Evolutionary conservation across 495 filamentous ascomycete species (phyloP).

Genomic region (Tuber umbilicatum): DNA sequence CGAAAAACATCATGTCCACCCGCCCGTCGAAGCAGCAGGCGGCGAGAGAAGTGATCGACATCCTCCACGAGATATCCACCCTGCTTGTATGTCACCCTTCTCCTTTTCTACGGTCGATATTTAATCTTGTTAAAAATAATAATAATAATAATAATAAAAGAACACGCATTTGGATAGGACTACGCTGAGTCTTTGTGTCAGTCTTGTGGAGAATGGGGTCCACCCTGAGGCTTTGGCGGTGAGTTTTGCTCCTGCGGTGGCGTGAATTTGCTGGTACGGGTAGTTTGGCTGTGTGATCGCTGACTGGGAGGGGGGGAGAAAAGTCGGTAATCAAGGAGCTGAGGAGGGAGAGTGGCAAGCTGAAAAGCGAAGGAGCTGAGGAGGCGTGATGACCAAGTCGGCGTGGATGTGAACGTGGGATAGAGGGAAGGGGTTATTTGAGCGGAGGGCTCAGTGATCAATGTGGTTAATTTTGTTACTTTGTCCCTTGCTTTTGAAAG

Average conservation of each 20-base stretch:
- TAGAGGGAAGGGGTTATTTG: too few species aligned
- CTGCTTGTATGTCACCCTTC: conserved; percentile 58
- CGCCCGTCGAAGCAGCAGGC: conserved; percentile 57
- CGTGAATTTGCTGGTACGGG: not conserved
- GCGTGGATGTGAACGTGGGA: not conserved
- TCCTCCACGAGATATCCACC: conserved; percentile 86
- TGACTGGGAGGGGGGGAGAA: not conserved
- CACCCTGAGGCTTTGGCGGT: conserved; percentile 94
- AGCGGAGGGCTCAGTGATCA: too few species aligned
- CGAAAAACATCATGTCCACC: conserved; percentile 21
- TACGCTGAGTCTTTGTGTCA: conserved; percentile 87
- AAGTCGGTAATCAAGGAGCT: conserved; percentile 70
- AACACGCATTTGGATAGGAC: conserved; percentile 88
- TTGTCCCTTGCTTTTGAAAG: not conserved
- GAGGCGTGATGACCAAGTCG: conserved; percentile 8
- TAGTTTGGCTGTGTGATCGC: not conserved
- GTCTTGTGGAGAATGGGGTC: conserved; percentile 92
- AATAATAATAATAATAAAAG: conserved; percentile 49
- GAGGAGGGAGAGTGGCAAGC: conserved; percentile 54
- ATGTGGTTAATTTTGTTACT: not conserved
- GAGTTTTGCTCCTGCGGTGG: conserved; percentile 43
- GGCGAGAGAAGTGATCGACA: conserved; percentile 92
- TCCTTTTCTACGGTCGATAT: conserved; percentile 15
- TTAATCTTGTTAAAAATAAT: not conserved
- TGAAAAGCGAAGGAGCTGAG: conserved; percentile 24